Base-by-base conservation (phyloP, 1,139 yeast genomes). In the Wickerhamiella pararugosa region DNA sequence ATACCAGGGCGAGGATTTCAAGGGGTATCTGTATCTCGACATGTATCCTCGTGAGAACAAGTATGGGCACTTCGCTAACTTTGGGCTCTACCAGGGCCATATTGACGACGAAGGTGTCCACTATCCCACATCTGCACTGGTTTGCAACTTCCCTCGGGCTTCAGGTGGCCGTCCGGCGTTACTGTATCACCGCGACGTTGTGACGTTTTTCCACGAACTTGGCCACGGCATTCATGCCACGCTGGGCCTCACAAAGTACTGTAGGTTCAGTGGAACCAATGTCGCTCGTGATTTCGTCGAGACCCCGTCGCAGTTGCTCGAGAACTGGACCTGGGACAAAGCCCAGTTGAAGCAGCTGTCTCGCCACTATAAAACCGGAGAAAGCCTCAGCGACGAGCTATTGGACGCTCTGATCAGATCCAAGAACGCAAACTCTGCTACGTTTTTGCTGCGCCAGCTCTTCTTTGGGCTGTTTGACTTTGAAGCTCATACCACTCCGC, bases 211-310 rank as follows among this genome's bases (percentile, higher is more conserved):
- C 76, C 94, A 83, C 56, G 94, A 83, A 61, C 68, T 82, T 52
- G 94, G 94, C 28, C 94, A 83, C 56, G 94, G 93, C 44, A 78
- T 83, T 45, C 94, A 83, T 60, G 81, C 75, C 49, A 64, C 82
- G 36, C 69, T 82, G 45, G 80, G 87, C 6, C 66, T 70, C 46
- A 78, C 87, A 38, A 66, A 64, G 46, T 76, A 72, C 51, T 68
- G 79, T 1, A 67, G 77, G 47, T 81, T 81, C 62, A 80, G 77
- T 54, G 93, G 93, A 21, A 77, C 86, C 27, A 65, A 71, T 36
- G 87, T 79, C 26, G 76, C 80, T 37, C 69, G 90, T 69, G 94
- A 83, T 62, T 83, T 82, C 61, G 93, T 82, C 40, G 94, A 83
- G 60, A 83, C 90, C 36, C 94, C 94, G 26, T 81, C 93, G 1